Conservation (phyloP, 2,329 filamentous ascomycete genomes). For the Diaporthe citri region DNA sequence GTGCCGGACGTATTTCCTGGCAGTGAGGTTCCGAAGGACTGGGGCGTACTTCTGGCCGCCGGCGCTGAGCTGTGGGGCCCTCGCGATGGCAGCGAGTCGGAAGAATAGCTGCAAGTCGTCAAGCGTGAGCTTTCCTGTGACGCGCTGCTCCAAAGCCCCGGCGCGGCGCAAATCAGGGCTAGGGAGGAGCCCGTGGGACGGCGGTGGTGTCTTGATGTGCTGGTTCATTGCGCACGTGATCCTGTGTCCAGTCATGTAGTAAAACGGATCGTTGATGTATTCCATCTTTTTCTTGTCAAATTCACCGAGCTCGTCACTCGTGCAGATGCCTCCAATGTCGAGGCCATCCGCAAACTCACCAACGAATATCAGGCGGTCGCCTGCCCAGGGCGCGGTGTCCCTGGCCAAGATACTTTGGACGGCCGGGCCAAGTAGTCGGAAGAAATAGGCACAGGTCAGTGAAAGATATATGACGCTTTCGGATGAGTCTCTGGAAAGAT, state of each 20-base stretch:
- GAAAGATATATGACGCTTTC: background rate
- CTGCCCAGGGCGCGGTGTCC: background rate
- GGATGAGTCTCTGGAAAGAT: background rate
- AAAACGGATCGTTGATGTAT: background rate
- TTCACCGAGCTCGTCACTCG: background rate
- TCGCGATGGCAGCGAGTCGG: background rate
- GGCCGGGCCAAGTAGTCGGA: background rate
- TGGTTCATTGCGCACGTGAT: background rate
- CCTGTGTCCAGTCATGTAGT: background rate
- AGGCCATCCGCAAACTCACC: background rate
- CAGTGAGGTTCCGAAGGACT: background rate
- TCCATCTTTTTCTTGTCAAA: background rate
- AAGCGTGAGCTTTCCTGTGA: background rate
- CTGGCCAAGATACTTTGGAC: background rate
- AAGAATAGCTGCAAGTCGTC: background rate
- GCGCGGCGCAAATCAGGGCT: background rate
- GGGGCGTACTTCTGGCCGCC: too few relatives aligned
- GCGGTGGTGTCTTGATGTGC: too few relatives aligned
- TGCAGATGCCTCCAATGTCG: background rate
- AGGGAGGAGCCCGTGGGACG: background rate
- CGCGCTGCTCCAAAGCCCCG: background rate
- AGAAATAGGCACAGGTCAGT: background rate
- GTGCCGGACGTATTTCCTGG: background rate
- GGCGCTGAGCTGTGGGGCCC: background rate
- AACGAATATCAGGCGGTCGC: background rate